Conservation (phyloP, 2,329 filamentous ascomycete species). For the Conoideocrella luteorostrata region DNA sequence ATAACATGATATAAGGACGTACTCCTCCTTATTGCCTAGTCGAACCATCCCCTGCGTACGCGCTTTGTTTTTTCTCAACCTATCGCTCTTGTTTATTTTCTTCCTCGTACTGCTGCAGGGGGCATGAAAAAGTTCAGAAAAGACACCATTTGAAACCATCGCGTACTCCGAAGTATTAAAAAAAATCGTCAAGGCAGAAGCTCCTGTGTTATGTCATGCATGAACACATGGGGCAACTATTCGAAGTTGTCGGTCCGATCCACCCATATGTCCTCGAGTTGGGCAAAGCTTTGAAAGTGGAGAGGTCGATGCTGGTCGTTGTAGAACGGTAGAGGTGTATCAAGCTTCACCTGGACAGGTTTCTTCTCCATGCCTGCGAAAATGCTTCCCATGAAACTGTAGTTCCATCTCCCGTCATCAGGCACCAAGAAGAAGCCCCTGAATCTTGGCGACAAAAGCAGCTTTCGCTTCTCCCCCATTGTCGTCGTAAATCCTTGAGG, state of each 20-base stretch:
- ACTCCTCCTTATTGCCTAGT: too few relatives aligned
- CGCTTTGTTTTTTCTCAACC: too few relatives aligned
- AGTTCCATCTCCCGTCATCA: constrained; percentile 89
- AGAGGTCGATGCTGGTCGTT: constrained; percentile 85
- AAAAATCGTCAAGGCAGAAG: too few relatives aligned
- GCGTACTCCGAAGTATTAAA: too few relatives aligned
- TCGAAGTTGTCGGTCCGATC: constrained; percentile 91
- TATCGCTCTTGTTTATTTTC: too few relatives aligned
- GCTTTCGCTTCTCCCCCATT: constrained; percentile 93
- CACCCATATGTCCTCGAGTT: constrained; percentile 94
- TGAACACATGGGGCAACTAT: constrained; percentile 34
- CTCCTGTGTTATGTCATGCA: background rate
- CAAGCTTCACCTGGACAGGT: constrained; percentile 83
- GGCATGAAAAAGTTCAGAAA: too few relatives aligned
- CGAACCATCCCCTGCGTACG: too few relatives aligned
- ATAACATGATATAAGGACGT: too few relatives aligned
- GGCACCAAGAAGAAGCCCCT: constrained; percentile 94
- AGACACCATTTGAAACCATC: too few relatives aligned
- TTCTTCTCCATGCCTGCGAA: constrained; percentile 90
- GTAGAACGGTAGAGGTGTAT: constrained; percentile 86
- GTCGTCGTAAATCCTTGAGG: constrained; percentile 86
- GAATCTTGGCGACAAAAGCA: constrained; percentile 88
- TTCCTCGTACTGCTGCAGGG: too few relatives aligned
- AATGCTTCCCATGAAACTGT: constrained; percentile 90
- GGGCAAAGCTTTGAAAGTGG: constrained; percentile 96